Base-by-base conservation (phyloP, 129 eudicot genomes). In the Flaveria ramosissima region DNA sequence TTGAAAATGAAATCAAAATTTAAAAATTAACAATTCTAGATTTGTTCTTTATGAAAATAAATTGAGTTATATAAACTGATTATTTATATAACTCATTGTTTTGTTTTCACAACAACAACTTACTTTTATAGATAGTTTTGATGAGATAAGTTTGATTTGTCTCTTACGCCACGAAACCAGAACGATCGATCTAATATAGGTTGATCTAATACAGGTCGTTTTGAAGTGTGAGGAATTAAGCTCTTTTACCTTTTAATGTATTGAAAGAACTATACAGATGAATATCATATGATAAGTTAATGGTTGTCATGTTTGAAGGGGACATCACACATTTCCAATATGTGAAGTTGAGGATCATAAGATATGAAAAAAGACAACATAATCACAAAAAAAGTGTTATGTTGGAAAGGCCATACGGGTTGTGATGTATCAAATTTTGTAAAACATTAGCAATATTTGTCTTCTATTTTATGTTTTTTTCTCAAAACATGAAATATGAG, bases 321-420 rank as follows among this genome's bases (percentile, higher is more conserved):
- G 72, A 75, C 72, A 75, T 62, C 36, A 43, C 71, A 75, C 72
- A 75, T 75, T 75, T 75, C 79, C 79, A 51, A 75, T 59, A 62
- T 46, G 71, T 75, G 79, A 75, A 30, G 20, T 60, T 46, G 57
- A 74, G 68, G 78, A 6, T 42, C 78, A 9, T 24, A 75, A 42
- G 17, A 75, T 46, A 23, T 26, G 16, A 75, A 75, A 75, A 19
- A 75, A 26, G 71, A 62, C 71, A 75, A 59, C 70, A 11, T 46
- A 60, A 62, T 61, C 53, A 20, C 46, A 16, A 62, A 63, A 75
- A 75, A 48, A 48, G 51, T 19, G 27, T 24, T 42, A 39, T 63
- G 79, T 62, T 75, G 36, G 62, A 20, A 62, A 61, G 7, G 43
- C 43, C 62, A 45, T 17, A 9, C 24, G 60, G 71, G 61, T 59